phyloP scores from a whole-genome alignment of 1,284 basidiomycete species.

The Termitomyces sp. region DNA sequence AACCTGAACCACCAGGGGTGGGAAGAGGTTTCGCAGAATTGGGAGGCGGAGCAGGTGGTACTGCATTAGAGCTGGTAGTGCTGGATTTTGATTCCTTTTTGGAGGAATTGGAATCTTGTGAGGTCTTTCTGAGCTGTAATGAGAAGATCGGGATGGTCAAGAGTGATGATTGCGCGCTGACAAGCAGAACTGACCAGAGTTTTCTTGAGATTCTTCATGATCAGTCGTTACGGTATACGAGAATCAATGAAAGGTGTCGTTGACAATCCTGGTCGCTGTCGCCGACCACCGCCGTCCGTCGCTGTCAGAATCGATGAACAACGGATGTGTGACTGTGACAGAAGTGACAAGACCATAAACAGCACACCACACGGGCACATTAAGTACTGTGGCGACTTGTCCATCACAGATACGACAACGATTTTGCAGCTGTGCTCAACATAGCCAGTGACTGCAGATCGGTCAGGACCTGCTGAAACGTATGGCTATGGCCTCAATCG shows the following conservation, averaged over 20 bases:
- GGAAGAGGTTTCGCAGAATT: conserved; percentile 60
- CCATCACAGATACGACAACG: conserved; percentile 1
- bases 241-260: conserved; percentile 9
- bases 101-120: conserved; percentile 60
- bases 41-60: conserved; percentile 60
- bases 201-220: conserved; percentile 90
- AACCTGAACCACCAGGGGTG: conserved; percentile 36
- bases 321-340: conserved; percentile 19
- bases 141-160: conserved; percentile 18
- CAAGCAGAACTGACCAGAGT: conserved; percentile 56
- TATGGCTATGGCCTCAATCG: not conserved
- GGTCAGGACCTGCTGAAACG: not conserved
- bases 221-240: conserved; percentile 13
- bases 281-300: conserved; percentile 16
- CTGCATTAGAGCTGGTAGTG: conserved; percentile 39
- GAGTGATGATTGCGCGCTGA: conserved; percentile 17
- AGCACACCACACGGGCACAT: conserved; percentile 5
- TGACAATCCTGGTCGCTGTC: conserved; percentile 17
- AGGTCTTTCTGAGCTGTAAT: conserved; percentile 61
- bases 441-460: not conserved
- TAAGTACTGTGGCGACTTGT: not conserved
- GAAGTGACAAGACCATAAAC: conserved; percentile 15
- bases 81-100: conserved; percentile 61
- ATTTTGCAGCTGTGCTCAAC: not conserved
- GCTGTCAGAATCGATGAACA: conserved; percentile 35